Percentiles rank a stretch among this genome's conserved stretches.
phyloP scores from a whole-genome alignment of 2,329 filamentous ascomycete genomes.

The Arachnopeziza araneosa region DNA sequence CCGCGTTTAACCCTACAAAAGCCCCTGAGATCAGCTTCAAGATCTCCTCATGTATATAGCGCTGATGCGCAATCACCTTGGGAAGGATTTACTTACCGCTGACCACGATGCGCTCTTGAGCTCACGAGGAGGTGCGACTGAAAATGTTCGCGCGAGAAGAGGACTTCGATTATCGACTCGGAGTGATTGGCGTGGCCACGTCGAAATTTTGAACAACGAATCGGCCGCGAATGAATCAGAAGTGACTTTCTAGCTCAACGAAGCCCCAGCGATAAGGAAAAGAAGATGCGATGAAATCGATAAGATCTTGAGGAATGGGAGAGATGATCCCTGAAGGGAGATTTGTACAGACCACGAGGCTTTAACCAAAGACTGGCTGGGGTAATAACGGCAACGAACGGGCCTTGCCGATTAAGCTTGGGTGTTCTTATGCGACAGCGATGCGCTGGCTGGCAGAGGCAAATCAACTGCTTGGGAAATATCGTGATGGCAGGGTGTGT shows the following conservation, averaged over 20 bases:
- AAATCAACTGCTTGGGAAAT: background rate
- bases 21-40: background rate
- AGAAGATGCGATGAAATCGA: background rate
- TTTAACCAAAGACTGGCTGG: conserved; percentile 15
- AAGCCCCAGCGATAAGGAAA: background rate
- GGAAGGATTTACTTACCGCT: background rate
- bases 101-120: background rate
- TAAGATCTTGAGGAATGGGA: background rate
- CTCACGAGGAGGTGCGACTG: background rate
- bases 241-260: background rate
- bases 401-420: background rate
- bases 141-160: background rate
- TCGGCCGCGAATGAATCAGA: conserved; percentile 8
- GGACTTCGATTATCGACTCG: background rate
- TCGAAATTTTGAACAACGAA: background rate
- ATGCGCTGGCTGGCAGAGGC: background rate
- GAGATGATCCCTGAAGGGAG: conserved; percentile 14
- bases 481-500: background rate
- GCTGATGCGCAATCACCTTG: background rate
- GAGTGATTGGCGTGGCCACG: background rate
- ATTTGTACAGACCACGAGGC: conserved; percentile 2
- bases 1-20: background rate
- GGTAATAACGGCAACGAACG: background rate
- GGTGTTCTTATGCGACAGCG: background rate
- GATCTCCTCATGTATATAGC: background rate